Conservation (phyloP, 108 stramenopile species). For the Skeletonema potamos region DNA sequence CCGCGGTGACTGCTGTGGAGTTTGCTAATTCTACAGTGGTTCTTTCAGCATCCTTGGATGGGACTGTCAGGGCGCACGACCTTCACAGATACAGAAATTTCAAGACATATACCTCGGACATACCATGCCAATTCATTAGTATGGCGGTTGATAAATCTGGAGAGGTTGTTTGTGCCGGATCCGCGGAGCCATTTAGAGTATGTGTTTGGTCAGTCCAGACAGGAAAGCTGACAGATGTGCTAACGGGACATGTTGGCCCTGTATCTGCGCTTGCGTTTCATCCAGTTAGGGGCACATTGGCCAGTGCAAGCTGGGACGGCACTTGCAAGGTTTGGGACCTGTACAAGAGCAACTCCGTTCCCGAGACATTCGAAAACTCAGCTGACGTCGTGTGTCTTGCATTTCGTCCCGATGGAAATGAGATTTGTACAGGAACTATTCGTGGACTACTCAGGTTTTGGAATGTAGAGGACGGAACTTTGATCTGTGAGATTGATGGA, state of each 20-base stretch:
- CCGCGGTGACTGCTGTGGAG: constrained; percentile 89
- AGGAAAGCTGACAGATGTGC: constrained; percentile 91
- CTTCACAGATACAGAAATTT: constrained; percentile 96
- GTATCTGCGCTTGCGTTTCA: constrained; percentile 81
- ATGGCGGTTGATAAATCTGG: constrained; percentile 95
- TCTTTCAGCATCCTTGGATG: constrained; percentile 91
- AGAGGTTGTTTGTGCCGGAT: constrained; percentile 92
- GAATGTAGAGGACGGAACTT: constrained; percentile 85
- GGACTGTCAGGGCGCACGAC: constrained; percentile 97
- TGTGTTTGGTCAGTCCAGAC: constrained; percentile 97
- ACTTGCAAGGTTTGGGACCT: constrained; percentile 97
- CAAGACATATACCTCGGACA: constrained; percentile 89
- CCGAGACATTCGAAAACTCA: constrained; percentile 92
- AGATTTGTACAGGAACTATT: constrained; percentile 91
- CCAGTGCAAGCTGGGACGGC: constrained; percentile 97
- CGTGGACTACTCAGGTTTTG: constrained; percentile 92
- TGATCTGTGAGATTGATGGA: constrained; percentile 88
- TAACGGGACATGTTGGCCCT: constrained; percentile 95
- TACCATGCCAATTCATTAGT: constrained; percentile 91
- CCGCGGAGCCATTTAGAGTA: constrained; percentile 89
- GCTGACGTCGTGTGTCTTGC: constrained; percentile 94
- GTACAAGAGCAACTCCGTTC: constrained; percentile 80
- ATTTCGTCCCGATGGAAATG: constrained; percentile 95
- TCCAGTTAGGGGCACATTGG: constrained; percentile 77
- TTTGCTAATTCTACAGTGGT: constrained; percentile 93